Evolutionary conservation across 768 basidiomycete species (phyloP).

Genomic region (Tulasnella sp.): DNA sequence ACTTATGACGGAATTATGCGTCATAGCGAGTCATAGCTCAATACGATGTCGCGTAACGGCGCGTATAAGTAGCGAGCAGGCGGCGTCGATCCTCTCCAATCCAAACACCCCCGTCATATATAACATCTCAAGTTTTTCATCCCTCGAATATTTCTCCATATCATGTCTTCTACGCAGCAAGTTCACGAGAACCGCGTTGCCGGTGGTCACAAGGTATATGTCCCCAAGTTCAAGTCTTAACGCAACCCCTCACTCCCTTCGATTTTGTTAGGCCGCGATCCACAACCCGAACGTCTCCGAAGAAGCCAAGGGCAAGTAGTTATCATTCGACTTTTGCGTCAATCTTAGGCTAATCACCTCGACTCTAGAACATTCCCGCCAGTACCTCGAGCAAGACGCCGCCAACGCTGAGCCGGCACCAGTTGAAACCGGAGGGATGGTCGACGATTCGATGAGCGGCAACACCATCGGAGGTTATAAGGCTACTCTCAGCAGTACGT

Average conservation of each 20-base stretch:
- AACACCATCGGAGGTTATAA: conserved; percentile 22
- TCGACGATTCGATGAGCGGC: background rate
- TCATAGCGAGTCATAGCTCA: background rate
- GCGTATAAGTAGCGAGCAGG: background rate
- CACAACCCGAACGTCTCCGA: conserved; percentile 35
- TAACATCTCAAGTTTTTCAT: background rate
- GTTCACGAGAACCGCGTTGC: conserved; percentile 28
- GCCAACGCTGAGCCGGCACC: background rate
- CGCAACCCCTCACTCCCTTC: background rate
- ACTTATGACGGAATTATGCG: background rate
- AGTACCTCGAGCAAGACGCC: background rate
- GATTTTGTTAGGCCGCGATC: conserved; percentile 30
- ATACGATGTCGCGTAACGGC: background rate
- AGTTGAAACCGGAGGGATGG: conserved; percentile 1
- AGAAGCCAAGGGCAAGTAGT: conserved; percentile 33
- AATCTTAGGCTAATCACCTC: background rate
- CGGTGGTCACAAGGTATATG: conserved; percentile 33
- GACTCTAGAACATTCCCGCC: background rate
- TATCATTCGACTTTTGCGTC: background rate
- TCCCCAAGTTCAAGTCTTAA: background rate
- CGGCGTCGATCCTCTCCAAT: background rate
- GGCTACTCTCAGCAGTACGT: conserved; percentile 18
- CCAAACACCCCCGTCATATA: background rate
- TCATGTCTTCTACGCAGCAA: conserved; percentile 15
- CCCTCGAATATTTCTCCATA: background rate